phyloP scores from a whole-genome alignment of 306 rosid genomes.

The Adenanthera pavonina region DNA sequence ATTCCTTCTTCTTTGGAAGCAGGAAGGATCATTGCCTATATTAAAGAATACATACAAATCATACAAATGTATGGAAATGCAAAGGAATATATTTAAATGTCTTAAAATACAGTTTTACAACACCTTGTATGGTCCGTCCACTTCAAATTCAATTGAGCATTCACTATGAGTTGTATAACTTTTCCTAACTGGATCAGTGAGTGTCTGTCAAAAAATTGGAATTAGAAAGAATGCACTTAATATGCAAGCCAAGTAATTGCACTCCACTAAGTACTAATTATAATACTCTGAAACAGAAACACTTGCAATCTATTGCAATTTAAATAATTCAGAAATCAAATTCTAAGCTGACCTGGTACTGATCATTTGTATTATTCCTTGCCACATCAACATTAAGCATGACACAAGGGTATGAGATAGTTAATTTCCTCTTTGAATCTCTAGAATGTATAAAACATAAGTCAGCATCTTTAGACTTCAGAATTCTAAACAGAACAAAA shows the following conservation, averaged over 20 bases:
- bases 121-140: constrained; percentile 99
- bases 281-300: constrained; percentile 29
- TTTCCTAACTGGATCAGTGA: constrained; percentile 68
- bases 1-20: constrained; percentile 99
- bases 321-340: constrained; percentile 30
- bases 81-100: constrained; percentile 22
- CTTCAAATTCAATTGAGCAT: constrained; percentile 99
- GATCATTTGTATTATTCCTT: constrained; percentile 94
- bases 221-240: constrained; percentile 37
- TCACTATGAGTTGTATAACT: constrained; percentile 84
- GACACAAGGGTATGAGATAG: constrained; percentile 99
- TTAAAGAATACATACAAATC: constrained; percentile 26
- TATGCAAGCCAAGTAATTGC: constrained; percentile 31
- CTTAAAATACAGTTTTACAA: constrained; percentile 19
- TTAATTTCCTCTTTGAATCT: constrained; percentile 82
- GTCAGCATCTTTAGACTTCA: constrained; percentile 43
- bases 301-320: constrained; percentile 30
- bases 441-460: constrained; percentile 56
- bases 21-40: constrained; percentile 97
- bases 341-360: constrained; percentile 84
- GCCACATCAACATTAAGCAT: constrained; percentile 99
- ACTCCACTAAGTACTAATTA: constrained; percentile 4
- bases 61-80: constrained; percentile 38
- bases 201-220: constrained; percentile 66
- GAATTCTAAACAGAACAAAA: constrained; percentile 22